These are phyloP conservation scores for Paraphaeosphaeria sporulosa DNA, from an alignment of 2,329 filamentous ascomycete species.

Conservation along the genomic window DNA sequence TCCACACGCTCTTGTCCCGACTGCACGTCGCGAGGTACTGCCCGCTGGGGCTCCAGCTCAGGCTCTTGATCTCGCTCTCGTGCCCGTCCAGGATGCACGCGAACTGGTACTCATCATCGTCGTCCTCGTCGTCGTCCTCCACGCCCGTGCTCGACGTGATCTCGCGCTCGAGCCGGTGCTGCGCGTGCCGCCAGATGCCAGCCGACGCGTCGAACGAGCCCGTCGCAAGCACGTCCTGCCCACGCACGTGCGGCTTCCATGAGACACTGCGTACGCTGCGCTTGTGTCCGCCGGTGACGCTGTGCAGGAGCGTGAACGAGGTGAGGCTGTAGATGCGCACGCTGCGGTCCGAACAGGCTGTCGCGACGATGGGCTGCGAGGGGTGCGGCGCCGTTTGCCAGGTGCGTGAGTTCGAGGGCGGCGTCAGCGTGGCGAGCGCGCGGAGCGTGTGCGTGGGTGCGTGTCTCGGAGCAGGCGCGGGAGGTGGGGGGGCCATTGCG, in stretches of 20 bases:
- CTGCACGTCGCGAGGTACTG: conserved; percentile 87
- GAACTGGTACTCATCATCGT: conserved; percentile 88
- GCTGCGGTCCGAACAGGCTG: conserved; percentile 83
- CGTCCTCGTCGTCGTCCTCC: conserved; percentile 53
- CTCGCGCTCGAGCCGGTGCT: conserved; percentile 58
- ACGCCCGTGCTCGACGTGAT: conserved; percentile 22
- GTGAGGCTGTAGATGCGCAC: conserved; percentile 89
- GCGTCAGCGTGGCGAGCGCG: conserved; percentile 61
- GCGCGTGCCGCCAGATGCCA: conserved; percentile 74
- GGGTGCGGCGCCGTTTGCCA: conserved; percentile 90
- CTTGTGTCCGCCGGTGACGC: conserved; percentile 85
- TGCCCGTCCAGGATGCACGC: conserved; percentile 92
- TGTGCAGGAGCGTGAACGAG: conserved; percentile 79
- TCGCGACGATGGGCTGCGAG: conserved; percentile 85
- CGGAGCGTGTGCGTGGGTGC: conserved; percentile 37
- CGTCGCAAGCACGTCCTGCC: conserved; percentile 79
- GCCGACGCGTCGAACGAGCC: conserved; percentile 94
- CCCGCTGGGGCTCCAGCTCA: conserved; percentile 76
- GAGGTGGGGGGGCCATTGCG: conserved; percentile 13
- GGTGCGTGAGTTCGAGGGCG: conserved; percentile 68
- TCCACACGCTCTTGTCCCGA: conserved; percentile 94
- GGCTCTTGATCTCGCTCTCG: conserved; percentile 88
- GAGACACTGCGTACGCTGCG: conserved; percentile 84
- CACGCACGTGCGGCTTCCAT: conserved; percentile 78
- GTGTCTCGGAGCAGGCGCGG: conserved; percentile 15